Conservation (phyloP, 2,329 filamentous ascomycete genomes). For the Hymenoscyphus albidus region DNA sequence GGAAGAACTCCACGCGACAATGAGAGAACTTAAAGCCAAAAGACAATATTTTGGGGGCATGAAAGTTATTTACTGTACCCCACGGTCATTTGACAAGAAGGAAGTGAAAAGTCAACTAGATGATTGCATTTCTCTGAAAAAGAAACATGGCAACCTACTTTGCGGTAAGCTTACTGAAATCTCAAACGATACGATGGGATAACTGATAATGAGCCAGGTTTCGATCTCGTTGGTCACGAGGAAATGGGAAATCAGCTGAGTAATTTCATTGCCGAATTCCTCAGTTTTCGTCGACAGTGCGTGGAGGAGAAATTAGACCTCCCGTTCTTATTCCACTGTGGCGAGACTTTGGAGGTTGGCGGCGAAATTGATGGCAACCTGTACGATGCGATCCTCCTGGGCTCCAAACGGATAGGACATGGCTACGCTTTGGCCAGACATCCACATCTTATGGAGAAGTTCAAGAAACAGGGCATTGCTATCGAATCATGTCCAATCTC, state of each 20-base stretch:
- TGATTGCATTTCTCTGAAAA: constrained; percentile 60
- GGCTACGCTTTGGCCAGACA: constrained; percentile 68
- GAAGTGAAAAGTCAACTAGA: constrained; percentile 50
- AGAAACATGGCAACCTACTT: constrained; percentile 53
- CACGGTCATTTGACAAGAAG: constrained; percentile 51
- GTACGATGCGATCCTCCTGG: constrained; percentile 62
- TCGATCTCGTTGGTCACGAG: constrained; percentile 65
- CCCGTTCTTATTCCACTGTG: constrained; percentile 73
- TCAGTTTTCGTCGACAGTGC: constrained; percentile 54
- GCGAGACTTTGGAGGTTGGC: constrained; percentile 67
- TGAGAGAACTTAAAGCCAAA: constrained; percentile 37
- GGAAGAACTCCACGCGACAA: constrained; percentile 49
- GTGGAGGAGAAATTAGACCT: constrained; percentile 48
- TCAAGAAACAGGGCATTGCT: constrained; percentile 61
- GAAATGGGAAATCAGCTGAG: constrained; percentile 60
- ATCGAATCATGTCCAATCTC: constrained; percentile 76
- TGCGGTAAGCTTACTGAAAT: constrained; percentile 48
- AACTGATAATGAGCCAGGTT: constrained; percentile 44
- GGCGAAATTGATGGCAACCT: constrained; percentile 64
- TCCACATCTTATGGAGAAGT: constrained; percentile 60
- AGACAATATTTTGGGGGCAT: constrained; percentile 55
- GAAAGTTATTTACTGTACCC: constrained; percentile 70
- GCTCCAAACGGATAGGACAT: constrained; percentile 68
- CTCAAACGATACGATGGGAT: neutral
- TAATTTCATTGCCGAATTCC: constrained; percentile 51